phyloP scores from a whole-genome alignment of 163 green algal genomes.

The Trebouxiophyceae sp. region DNA sequence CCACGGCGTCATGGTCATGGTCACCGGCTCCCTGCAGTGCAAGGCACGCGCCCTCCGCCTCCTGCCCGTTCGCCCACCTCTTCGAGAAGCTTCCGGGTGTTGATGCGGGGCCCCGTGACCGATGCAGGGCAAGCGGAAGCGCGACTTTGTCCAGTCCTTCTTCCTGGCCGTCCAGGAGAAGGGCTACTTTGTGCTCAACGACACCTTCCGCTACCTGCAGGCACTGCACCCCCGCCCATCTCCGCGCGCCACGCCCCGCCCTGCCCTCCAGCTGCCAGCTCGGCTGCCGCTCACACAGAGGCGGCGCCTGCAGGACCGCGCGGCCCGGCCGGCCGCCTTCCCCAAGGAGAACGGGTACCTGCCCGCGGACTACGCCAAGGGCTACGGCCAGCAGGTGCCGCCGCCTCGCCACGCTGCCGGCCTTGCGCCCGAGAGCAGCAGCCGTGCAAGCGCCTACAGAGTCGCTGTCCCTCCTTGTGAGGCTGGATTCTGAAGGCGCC shows the following conservation, averaged over 20 bases:
- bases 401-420: too few relatives aligned
- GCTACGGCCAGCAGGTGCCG: too few relatives aligned
- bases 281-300: not conserved
- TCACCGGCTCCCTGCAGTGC: conserved; percentile 37
- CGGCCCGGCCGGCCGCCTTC: too few relatives aligned
- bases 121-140: conserved; percentile 19
- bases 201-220: conserved; percentile 64
- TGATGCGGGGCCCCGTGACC: not conserved
- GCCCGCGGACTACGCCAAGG: too few relatives aligned
- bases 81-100: not conserved
- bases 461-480: too few relatives aligned
- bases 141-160: conserved; percentile 71
- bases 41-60: conserved; percentile 7
- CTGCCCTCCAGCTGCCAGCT: not conserved
- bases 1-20: conserved; percentile 57
- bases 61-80: too few relatives aligned
- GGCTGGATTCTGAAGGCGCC: too few relatives aligned
- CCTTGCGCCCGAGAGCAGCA: too few relatives aligned
- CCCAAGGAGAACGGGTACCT: too few relatives aligned
- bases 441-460: too few relatives aligned
- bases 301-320: conserved; percentile 1
- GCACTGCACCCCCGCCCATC: not conserved
- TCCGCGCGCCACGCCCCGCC: not conserved
- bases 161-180: conserved; percentile 71
- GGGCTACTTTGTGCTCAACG: conserved; percentile 77